phyloP scores from a whole-genome alignment of 345 rosid genomes.

The Eucalyptus polybractea region DNA sequence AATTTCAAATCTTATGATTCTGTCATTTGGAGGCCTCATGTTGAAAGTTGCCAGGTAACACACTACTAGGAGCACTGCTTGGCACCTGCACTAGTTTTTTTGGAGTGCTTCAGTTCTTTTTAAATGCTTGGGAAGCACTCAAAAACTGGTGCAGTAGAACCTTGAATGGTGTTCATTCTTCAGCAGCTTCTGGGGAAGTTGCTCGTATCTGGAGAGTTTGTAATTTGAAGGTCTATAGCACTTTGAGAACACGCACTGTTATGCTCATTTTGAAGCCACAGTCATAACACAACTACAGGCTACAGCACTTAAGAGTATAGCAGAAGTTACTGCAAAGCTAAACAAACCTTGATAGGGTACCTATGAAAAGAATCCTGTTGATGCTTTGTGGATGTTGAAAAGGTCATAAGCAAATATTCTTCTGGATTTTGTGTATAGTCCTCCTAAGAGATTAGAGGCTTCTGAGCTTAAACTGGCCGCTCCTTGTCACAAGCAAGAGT shows the following conservation, averaged over 20 bases:
- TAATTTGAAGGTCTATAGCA: neutral
- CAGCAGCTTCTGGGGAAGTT: neutral
- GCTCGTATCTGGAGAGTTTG: neutral
- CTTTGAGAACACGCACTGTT: neutral
- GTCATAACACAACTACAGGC: neutral
- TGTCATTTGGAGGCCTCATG: neutral
- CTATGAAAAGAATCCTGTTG: neutral
- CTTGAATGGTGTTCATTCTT: neutral
- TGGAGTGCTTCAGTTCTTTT: neutral
- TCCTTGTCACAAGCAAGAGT: neutral
- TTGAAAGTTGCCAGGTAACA: neutral
- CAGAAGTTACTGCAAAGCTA: neutral
- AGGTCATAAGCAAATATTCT: neutral
- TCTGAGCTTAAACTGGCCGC: neutral
- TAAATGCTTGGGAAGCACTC: neutral
- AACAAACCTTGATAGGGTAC: neutral
- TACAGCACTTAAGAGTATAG: neutral
- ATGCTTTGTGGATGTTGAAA: neutral
- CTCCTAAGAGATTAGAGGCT: neutral
- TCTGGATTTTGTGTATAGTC: neutral
- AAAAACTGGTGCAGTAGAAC: neutral
- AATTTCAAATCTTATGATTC: neutral
- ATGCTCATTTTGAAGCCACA: neutral
- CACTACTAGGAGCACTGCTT: neutral
- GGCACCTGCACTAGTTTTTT: neutral